Evolutionary conservation across 2,329 filamentous ascomycete genomes (phyloP).

Genomic region (Ceratocystis diversiconidia): DNA sequence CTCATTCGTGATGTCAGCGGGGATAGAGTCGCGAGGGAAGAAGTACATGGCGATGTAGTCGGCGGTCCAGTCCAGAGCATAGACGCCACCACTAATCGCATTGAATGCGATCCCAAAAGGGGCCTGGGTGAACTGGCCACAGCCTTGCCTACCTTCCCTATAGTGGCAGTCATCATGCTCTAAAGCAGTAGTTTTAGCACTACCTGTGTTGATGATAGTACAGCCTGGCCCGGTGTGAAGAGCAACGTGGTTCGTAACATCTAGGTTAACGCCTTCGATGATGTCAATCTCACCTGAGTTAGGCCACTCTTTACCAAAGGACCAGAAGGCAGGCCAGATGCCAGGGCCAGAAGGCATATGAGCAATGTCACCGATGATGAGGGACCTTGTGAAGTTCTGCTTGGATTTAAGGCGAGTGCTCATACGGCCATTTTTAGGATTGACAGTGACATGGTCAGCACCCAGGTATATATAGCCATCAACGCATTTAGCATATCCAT

Average conservation of each 20-base stretch:
- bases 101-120: conserved; percentile 62
- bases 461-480: conserved; percentile 51
- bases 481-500: conserved; percentile 43
- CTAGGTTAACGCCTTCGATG: conserved; percentile 60
- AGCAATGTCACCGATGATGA: conserved; percentile 57
- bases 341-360: conserved; percentile 63
- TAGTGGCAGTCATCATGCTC: conserved; percentile 43
- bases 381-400: conserved; percentile 50
- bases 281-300: conserved; percentile 62
- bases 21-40: conserved; percentile 55
- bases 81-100: conserved; percentile 51
- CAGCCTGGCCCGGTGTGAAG: conserved; percentile 54
- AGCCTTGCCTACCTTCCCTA: conserved; percentile 41
- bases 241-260: conserved; percentile 45
- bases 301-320: conserved; percentile 57
- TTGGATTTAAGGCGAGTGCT: conserved; percentile 58
- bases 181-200: conserved; percentile 32
- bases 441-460: conserved; percentile 46
- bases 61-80: conserved; percentile 63
- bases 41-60: conserved; percentile 64
- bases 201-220: conserved; percentile 38
- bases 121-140: conserved; percentile 37
- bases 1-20: conserved; percentile 44
- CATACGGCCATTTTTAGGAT: conserved; percentile 44
- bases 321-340: conserved; percentile 63